Conservation (phyloP, 2,329 filamentous ascomycete genomes). For the Zasmidium citrigriseum region DNA sequence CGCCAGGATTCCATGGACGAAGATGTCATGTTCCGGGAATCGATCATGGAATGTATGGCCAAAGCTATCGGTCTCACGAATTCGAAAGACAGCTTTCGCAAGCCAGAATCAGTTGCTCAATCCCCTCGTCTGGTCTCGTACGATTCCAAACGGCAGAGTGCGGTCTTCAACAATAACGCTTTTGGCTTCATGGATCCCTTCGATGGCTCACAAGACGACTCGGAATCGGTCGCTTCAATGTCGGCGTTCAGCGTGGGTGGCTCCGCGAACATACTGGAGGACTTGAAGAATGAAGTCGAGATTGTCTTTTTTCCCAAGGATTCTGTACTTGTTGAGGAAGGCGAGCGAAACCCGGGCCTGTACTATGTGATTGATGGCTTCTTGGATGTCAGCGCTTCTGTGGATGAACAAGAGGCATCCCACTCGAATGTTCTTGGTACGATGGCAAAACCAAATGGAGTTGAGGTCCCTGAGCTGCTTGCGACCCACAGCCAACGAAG, state of each 20-base stretch:
- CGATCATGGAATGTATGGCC: conserved; percentile 92
- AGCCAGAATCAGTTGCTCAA: conserved; percentile 74
- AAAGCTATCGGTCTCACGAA: conserved; percentile 84
- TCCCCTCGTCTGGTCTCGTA: conserved; percentile 84
- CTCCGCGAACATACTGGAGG: conserved; percentile 68
- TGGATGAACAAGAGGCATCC: conserved; percentile 59
- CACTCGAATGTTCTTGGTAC: conserved; percentile 48
- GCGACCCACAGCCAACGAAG: conserved; percentile 14
- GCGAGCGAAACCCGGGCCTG: conserved; percentile 90
- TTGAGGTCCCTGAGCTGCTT: conserved; percentile 37
- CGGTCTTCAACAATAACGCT: conserved; percentile 74
- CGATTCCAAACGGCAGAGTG: conserved; percentile 78
- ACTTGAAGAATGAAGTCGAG: conserved; percentile 88
- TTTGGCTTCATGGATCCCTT: conserved; percentile 49
- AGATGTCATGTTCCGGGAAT: conserved; percentile 83
- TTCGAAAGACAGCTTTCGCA: conserved; percentile 64
- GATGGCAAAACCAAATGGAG: conserved; percentile 34
- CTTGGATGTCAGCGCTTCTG: conserved; percentile 85
- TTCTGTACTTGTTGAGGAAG: conserved; percentile 91
- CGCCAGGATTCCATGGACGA: conserved; percentile 83
- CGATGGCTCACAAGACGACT: conserved; percentile 86
- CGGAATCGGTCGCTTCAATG: conserved; percentile 71
- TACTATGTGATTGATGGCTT: conserved; percentile 99
- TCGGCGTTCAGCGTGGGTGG: conserved; percentile 55
- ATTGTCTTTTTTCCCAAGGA: conserved; percentile 97